phyloP scores from a whole-genome alignment of 202 grass and related monocot species.

The Carex arenaria region DNA sequence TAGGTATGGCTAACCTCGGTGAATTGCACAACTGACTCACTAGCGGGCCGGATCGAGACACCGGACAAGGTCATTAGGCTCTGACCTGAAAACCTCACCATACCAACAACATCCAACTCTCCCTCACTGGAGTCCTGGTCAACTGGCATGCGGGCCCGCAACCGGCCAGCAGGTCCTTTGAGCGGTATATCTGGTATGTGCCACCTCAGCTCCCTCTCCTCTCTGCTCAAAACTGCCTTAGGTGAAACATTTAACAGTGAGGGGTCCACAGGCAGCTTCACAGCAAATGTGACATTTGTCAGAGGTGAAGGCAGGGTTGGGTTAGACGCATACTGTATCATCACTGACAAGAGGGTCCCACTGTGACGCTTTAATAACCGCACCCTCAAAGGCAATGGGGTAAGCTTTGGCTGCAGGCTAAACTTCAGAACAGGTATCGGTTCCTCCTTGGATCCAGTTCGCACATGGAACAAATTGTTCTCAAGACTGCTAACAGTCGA shows the following conservation, averaged over 20 bases:
- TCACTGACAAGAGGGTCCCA: slow-evolving; percentile 78
- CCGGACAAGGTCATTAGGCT: slow-evolving; percentile 77
- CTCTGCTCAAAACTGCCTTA: slow-evolving; percentile 79
- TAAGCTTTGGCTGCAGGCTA: slow-evolving; percentile 78
- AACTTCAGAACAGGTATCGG: slow-evolving; percentile 81
- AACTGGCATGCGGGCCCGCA: slow-evolving; percentile 88
- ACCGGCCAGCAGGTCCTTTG: slow-evolving; percentile 53
- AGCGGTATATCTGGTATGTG: slow-evolving; percentile 77
- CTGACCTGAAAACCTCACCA: slow-evolving; percentile 84
- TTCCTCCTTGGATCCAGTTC: slow-evolving; percentile 67
- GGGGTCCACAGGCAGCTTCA: slow-evolving; percentile 87
- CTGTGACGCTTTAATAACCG: slow-evolving; percentile 87
- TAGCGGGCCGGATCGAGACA: slow-evolving; percentile 64
- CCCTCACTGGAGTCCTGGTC: slow-evolving; percentile 84
- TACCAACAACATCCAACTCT: slow-evolving; percentile 77
- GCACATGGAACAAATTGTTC: slow-evolving; percentile 76
- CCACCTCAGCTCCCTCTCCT: slow-evolving; percentile 83
- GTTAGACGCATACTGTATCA: slow-evolving; percentile 90
- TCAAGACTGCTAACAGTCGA: slow-evolving; percentile 65
- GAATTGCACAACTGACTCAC: slow-evolving; percentile 58
- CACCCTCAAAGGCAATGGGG: slow-evolving; percentile 72
- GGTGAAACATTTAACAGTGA: slow-evolving; percentile 78
- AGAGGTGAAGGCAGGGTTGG: slow-evolving; percentile 69
- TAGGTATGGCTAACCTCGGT: slow-evolving; percentile 80
- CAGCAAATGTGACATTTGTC: slow-evolving; percentile 71